Percentiles rank a stretch among this genome's conserved stretches.
phyloP scores from a whole-genome alignment of 208 protist genomes.

The Vickermania spadyakhi region DNA sequence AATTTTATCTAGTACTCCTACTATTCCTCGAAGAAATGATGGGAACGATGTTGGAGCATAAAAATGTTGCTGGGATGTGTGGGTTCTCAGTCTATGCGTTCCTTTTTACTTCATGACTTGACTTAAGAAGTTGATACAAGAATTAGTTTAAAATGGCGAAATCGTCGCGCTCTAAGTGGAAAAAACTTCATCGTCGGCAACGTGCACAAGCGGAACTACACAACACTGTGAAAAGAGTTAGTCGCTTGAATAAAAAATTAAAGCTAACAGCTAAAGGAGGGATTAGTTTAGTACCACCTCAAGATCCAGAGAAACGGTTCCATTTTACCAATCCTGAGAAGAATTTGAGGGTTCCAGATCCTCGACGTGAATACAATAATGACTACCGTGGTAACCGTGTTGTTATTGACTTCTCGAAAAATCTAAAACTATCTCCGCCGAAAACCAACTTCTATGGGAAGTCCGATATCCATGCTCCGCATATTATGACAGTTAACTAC shows the following conservation, averaged over 20 bases:
- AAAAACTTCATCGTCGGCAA: conserved; percentile 65
- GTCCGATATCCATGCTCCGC: conserved; percentile 36
- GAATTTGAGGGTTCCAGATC: conserved; percentile 51
- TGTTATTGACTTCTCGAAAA: conserved; percentile 50
- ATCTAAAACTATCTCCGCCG: conserved; percentile 35
- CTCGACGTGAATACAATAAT: conserved; percentile 48
- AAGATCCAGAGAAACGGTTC: conserved; percentile 71
- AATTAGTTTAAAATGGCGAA: too few species aligned
- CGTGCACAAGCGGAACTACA: conserved; percentile 26
- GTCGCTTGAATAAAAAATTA: conserved; percentile 59
- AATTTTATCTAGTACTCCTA: too few species aligned
- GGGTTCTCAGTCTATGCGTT: too few species aligned
- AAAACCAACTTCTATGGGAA: conserved; percentile 61
- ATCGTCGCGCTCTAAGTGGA: conserved; percentile 80
- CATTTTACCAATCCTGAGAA: conserved; percentile 74
- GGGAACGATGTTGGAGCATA: too few species aligned
- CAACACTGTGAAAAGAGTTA: conserved; percentile 34
- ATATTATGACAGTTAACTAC: conserved; percentile 44
- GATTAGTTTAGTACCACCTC: conserved; percentile 49
- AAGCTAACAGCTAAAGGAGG: conserved; percentile 51
- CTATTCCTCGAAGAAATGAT: too few species aligned
- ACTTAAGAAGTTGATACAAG: too few species aligned
- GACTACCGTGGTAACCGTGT: conserved; percentile 46
- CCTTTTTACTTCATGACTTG: too few species aligned
- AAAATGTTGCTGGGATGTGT: too few species aligned